Evolutionary conservation across 257 asterid genomes (phyloP).

Genomic region (Apocynum venetum): DNA sequence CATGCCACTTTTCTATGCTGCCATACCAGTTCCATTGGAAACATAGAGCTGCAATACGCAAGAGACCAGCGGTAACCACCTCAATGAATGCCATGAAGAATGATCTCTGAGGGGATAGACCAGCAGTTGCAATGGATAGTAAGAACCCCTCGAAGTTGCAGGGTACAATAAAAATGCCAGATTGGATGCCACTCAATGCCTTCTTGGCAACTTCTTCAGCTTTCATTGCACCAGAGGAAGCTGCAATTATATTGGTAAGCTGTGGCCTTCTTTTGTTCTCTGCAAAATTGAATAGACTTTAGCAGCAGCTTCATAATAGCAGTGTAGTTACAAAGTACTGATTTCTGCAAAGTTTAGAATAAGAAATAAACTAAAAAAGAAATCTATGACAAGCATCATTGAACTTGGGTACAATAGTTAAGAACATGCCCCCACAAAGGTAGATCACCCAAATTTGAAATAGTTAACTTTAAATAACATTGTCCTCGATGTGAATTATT

Average conservation of each 20-base stretch:
- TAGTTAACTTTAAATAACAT: background rate
- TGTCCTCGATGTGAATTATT: background rate
- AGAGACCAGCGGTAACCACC: conserved; percentile 51
- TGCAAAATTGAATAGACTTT: conserved; percentile 26
- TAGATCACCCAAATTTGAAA: background rate
- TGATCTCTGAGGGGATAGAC: conserved; percentile 92
- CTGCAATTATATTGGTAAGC: conserved; percentile 73
- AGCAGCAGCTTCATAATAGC: background rate
- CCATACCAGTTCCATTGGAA: conserved; percentile 90
- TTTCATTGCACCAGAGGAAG: conserved; percentile 91
- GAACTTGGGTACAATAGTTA: background rate
- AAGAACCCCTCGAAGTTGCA: conserved; percentile 80
- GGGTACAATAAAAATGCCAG: conserved; percentile 62
- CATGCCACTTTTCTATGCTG: conserved; percentile 59
- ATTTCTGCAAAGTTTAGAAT: background rate
- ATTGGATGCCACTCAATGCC: conserved; percentile 59
- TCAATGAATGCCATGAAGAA: conserved; percentile 72
- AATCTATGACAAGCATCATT: background rate
- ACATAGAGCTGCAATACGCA: conserved; percentile 65
- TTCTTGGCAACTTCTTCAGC: conserved; percentile 82
- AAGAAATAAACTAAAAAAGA: background rate
- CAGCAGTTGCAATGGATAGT: conserved; percentile 73
- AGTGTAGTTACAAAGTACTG: background rate
- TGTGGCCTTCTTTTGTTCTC: conserved; percentile 79
- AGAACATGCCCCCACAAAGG: too few species aligned